Evolutionary conservation across 345 rosid genomes (phyloP), one percentile per base, ranked within the genome.

Genomic region (Noccaea bulbosa): DNA sequence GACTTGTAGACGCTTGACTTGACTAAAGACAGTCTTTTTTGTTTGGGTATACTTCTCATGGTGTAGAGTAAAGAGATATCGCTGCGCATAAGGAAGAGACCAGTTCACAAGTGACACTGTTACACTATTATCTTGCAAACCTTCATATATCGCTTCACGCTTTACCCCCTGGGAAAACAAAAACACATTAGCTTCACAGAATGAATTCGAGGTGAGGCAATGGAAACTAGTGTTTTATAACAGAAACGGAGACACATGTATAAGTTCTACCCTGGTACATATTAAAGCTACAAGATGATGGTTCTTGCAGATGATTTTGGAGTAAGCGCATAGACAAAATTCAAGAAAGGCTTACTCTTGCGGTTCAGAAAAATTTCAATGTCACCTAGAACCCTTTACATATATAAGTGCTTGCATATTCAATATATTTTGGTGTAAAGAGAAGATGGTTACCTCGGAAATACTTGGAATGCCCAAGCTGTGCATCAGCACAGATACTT

Each of bases 21-120:
- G 67, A 56, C 74, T 71, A 60, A 81, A 78, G 58, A 83, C 86
- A 55, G 82, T 79, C 70, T 71, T 82, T 80, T 82, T 84, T 24
- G 84, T 78, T 72, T 80, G 83, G 58, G 37, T 45, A 68, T 91
- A 94, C 65, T 73, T 81, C 45, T 84, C 83, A 35, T 80, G 86
- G 66, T 88, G 89, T 12, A 82, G 39, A 55, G 83, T 71, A 72
- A 70, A 83, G 33, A 91, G 70, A 81, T 89, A 94, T 53, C 99
- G 93, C 73, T 94, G 99, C 43, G 96, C 93, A 85, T 85, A 91
- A 66, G 99, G 96, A 67, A 94, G 90, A 62, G 83, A 84, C 99
- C 99, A 94, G 73, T 89, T 81, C 66, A 91, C 69, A 69, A 94
- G 73, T 61, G 88, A 81, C 65, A 83, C 78, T 73, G 81, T 81